phyloP scores from a whole-genome alignment of 2,329 filamentous ascomycete genomes.

The Microsporum audouinii region DNA sequence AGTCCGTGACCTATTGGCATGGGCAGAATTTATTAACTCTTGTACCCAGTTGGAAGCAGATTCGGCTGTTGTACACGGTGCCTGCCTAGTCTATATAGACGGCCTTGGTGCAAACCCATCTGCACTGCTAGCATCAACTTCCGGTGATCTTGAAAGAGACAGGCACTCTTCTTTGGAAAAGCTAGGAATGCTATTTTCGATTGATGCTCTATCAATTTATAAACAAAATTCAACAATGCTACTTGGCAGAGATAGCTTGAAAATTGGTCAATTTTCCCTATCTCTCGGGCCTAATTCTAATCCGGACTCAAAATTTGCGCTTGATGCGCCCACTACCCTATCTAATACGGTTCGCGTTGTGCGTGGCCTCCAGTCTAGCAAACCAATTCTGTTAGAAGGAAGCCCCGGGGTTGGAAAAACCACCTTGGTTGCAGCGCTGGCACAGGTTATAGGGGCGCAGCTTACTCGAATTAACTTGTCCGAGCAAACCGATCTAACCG shows the following conservation, averaged over 20 bases:
- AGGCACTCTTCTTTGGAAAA: constrained; percentile 61
- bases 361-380: constrained; percentile 74
- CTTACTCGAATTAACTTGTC: constrained; percentile 93
- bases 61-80: constrained; percentile 63
- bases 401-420: constrained; percentile 98
- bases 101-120: constrained; percentile 91
- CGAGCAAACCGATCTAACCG: constrained; percentile 95
- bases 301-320: constrained; percentile 55
- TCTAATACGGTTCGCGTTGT: constrained; percentile 84
- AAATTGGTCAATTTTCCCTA: constrained; percentile 65
- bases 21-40: constrained; percentile 84
- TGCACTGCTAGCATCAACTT: constrained; percentile 63
- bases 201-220: constrained; percentile 57
- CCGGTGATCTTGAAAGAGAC: constrained; percentile 58
- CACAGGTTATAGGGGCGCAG: constrained; percentile 64
- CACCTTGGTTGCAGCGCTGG: constrained; percentile 75
- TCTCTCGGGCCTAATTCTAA: constrained; percentile 40
- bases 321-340: constrained; percentile 80
- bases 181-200: constrained; percentile 54
- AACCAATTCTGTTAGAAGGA: constrained; percentile 88
- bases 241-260: constrained; percentile 44
- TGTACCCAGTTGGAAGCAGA: constrained; percentile 40
- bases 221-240: constrained; percentile 48
- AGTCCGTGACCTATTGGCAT: constrained; percentile 81
- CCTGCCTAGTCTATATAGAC: constrained; percentile 90